phyloP scores from a whole-genome alignment of 352 stramenopile species.

The Phytophthora sansomeana region DNA sequence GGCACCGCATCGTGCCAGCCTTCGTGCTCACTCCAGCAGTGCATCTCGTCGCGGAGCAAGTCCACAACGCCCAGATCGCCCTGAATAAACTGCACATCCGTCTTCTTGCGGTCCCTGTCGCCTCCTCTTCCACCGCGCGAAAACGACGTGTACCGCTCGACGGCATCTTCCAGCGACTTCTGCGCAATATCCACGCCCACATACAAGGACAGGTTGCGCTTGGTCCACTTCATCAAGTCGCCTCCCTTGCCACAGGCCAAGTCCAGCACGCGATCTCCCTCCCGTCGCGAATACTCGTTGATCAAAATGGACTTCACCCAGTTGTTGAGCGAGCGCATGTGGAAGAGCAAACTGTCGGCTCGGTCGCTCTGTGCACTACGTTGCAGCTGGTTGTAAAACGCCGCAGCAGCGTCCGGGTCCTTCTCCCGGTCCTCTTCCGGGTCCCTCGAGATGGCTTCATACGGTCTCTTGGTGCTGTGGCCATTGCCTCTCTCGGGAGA shows the following conservation, averaged over 20 bases:
- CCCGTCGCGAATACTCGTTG: constrained; percentile 83
- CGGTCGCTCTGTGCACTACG: constrained; percentile 76
- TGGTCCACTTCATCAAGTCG: constrained; percentile 98
- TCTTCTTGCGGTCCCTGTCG: constrained; percentile 51
- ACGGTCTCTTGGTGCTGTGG: constrained; percentile 51
- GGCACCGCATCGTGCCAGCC: constrained; percentile 72
- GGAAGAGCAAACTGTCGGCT: constrained; percentile 94
- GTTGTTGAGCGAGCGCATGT: constrained; percentile 98
- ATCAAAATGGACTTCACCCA: constrained; percentile 99
- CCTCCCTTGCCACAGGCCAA: constrained; percentile 98
- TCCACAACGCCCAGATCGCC: constrained; percentile 79
- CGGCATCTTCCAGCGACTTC: constrained; percentile 95
- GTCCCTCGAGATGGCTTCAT: constrained; percentile 64
- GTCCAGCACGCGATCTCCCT: constrained; percentile 94
- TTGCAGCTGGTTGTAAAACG: constrained; percentile 90
- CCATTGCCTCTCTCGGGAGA: constrained; percentile 23
- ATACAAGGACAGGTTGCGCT: constrained; percentile 93
- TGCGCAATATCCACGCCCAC: constrained; percentile 98
- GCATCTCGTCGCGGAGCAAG: constrained; percentile 66
- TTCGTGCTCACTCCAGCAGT: constrained; percentile 73
- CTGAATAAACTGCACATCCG: constrained; percentile 84
- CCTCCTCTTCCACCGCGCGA: constrained; percentile 45
- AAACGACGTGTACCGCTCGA: constrained; percentile 83
- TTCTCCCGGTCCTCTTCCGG: constrained; percentile 36
- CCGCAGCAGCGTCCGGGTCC: constrained; percentile 71